Percentiles rank a stretch among this genome's conserved stretches.
Evolutionary conservation across 305 asterid species (phyloP).

Genomic region (Rubia tinctorum): DNA sequence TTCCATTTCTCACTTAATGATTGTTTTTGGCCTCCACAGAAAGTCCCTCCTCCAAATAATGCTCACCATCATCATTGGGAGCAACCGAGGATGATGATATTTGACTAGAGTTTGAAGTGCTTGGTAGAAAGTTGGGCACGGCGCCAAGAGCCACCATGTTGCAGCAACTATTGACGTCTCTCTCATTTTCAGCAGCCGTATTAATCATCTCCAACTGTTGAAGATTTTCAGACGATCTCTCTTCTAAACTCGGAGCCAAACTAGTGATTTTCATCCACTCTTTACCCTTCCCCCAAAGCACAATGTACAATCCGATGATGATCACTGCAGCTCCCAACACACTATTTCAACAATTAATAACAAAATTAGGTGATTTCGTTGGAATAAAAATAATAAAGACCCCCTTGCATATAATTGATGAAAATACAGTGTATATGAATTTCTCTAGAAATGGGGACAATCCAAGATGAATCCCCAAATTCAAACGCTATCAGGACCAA

Average conservation of each 20-base stretch:
- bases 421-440: too few relatives aligned
- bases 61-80: background rate
- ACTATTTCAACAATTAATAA: background rate
- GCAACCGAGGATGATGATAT: background rate
- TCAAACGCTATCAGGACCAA: too few relatives aligned
- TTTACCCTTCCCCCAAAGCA: slow-evolving; percentile 64
- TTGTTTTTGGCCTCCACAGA: background rate
- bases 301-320: slow-evolving; percentile 48
- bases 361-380: background rate
- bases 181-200: background rate
- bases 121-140: slow-evolving; percentile 18
- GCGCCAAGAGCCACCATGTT: background rate
- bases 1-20: background rate
- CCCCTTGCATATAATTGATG: too few relatives aligned
- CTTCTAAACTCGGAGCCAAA: slow-evolving; percentile 28
- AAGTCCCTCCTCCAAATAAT: slow-evolving; percentile 1
- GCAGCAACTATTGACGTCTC: background rate
- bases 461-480: too few relatives aligned
- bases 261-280: slow-evolving; percentile 38
- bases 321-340: slow-evolving; percentile 10
- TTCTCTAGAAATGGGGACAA: too few relatives aligned
- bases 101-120: background rate
- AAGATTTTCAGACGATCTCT: background rate
- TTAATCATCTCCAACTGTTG: background rate
- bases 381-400: too few relatives aligned